Evolutionary conservation across 257 asterid species (phyloP).

Genomic region (Primulina tabacum): DNA sequence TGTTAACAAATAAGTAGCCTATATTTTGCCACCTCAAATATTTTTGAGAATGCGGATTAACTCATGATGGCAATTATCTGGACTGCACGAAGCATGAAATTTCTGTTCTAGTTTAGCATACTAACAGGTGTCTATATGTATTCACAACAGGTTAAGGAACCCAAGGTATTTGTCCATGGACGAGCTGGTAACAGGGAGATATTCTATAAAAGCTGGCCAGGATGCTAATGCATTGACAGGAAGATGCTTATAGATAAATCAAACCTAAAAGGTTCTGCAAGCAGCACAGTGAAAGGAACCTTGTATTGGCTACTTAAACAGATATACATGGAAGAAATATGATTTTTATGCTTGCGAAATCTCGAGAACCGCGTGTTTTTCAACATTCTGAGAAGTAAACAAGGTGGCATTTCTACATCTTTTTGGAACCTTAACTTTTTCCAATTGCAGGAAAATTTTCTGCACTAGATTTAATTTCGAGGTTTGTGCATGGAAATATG

Average conservation of each 20-base stretch:
- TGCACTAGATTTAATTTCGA: background rate
- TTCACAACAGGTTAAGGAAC: conserved; percentile 48
- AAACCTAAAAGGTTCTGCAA: background rate
- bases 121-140: conserved; percentile 6
- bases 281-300: background rate
- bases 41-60: too few species aligned
- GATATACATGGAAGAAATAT: too few species aligned
- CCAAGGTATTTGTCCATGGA: conserved; percentile 71
- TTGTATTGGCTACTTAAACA: background rate
- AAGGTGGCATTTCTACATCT: background rate
- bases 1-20: background rate
- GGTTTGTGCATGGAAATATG: background rate
- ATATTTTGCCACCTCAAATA: background rate
- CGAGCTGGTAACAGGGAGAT: conserved; percentile 40
- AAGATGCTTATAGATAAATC: conserved; percentile 15
- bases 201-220: conserved; percentile 56
- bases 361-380: background rate
- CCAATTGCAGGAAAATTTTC: too few species aligned
- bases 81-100: background rate
- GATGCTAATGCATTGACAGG: conserved; percentile 42
- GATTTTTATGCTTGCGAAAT: background rate
- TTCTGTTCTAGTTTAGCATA: background rate
- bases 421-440: too few species aligned
- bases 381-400: background rate
- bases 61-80: background rate